Percentiles rank a stretch among this genome's conserved stretches.
These are phyloP conservation scores for Mercurialis annua DNA, from an alignment of 345 rosid species.

Conservation along the genomic window DNA sequence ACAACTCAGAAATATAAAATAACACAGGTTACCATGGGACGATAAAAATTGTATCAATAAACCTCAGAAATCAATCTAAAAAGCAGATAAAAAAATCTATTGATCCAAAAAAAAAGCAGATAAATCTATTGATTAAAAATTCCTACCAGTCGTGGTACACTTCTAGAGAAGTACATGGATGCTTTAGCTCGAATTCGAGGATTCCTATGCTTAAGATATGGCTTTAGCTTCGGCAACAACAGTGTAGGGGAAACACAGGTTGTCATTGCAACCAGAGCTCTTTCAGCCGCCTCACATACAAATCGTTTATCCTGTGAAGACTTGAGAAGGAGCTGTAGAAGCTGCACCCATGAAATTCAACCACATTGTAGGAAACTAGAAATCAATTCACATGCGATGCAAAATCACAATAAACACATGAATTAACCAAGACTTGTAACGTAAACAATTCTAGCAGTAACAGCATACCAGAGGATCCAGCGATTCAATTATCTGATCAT, in stretches of 20 bases:
- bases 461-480: slow-evolving; percentile 71
- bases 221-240: slow-evolving; percentile 73
- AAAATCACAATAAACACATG: background rate
- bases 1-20: background rate
- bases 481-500: slow-evolving; percentile 58
- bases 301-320: slow-evolving; percentile 94
- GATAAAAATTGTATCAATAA: background rate
- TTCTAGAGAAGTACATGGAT: slow-evolving; percentile 72
- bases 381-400: background rate
- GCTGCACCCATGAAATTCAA: slow-evolving; percentile 44
- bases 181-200: slow-evolving; percentile 95
- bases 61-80: background rate
- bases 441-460: background rate
- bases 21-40: background rate
- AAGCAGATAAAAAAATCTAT: too few species aligned
- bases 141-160: slow-evolving; percentile 78
- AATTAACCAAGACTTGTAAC: background rate
- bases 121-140: background rate
- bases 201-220: slow-evolving; percentile 74
- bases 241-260: slow-evolving; percentile 57
- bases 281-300: slow-evolving; percentile 96
- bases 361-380: slow-evolving; percentile 7
- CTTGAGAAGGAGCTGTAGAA: slow-evolving; percentile 87
- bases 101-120: too few species aligned
- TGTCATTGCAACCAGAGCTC: slow-evolving; percentile 75